Conservation (phyloP, 768 basidiomycete species). For the Psilocybe subaeruginosa region DNA sequence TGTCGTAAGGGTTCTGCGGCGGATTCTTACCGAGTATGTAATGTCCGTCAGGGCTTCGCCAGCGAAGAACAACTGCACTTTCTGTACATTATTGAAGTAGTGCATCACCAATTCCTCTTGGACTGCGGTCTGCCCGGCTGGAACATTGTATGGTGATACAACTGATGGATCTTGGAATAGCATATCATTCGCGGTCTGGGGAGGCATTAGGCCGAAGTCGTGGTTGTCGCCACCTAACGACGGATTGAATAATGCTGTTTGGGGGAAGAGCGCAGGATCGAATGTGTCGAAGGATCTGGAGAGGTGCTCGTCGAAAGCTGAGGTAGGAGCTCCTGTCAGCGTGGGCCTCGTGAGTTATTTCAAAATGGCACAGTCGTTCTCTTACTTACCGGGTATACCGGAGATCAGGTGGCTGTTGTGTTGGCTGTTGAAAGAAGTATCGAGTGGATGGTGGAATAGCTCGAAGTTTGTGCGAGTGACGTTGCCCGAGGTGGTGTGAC, state of each 20-base stretch:
- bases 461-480: slow-evolving; percentile 25
- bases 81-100: slow-evolving; percentile 75
- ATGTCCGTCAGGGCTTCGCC: slow-evolving; percentile 63
- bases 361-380: not conserved
- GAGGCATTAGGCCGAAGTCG: slow-evolving; percentile 22
- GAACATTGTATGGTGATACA: slow-evolving; percentile 21
- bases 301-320: slow-evolving; percentile 36
- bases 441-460: slow-evolving; percentile 24
- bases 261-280: slow-evolving; percentile 28
- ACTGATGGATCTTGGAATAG: slow-evolving; percentile 10
- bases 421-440: slow-evolving; percentile 17
- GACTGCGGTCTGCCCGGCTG: slow-evolving; percentile 40
- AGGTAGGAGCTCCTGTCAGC: slow-evolving; percentile 38
- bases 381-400: slow-evolving; percentile 47
- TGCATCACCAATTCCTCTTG: slow-evolving; percentile 68
- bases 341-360: slow-evolving; percentile 18
- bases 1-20: not conserved
- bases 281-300: slow-evolving; percentile 24
- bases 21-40: slow-evolving; percentile 61
- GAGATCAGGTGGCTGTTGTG: slow-evolving; percentile 34
- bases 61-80: slow-evolving; percentile 67
- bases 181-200: slow-evolving; percentile 7
- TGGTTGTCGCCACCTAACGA: slow-evolving; percentile 13
- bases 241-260: slow-evolving; percentile 27
- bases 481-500: slow-evolving; percentile 12